These are phyloP conservation scores for Ottelia alismoides DNA, from an alignment of 106 monocot species.

Conservation along the genomic window DNA sequence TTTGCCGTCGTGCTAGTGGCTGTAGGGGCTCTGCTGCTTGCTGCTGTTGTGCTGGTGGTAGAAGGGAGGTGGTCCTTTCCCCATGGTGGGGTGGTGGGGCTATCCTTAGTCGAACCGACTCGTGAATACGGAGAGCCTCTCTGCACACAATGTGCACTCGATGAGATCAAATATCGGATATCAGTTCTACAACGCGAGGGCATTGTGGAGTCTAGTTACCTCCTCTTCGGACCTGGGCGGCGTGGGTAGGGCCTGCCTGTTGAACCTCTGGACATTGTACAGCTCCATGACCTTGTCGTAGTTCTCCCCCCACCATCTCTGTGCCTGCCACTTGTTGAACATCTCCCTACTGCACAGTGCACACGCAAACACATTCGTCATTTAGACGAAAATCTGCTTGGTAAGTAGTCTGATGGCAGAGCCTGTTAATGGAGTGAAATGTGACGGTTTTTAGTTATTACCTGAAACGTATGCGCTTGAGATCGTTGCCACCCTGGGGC, in stretches of 20 bases:
- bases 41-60: neutral
- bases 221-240: conserved; percentile 67
- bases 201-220: neutral
- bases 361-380: neutral
- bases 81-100: conserved; percentile 25
- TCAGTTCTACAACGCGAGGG: no score
- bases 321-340: conserved; percentile 99
- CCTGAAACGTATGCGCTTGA: conserved; percentile 97
- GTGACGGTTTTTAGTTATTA: conserved; percentile 1
- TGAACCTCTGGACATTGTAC: conserved; percentile 91
- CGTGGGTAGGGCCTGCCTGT: conserved; percentile 61
- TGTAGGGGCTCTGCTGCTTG: neutral
- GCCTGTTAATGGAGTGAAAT: no score
- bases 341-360: conserved; percentile 62
- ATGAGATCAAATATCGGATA: no score
- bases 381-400: no score
- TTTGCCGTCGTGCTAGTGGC: conserved; percentile 8
- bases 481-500: conserved; percentile 71
- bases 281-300: conserved; percentile 90
- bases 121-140: conserved; percentile 65
- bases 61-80: conserved; percentile 1
- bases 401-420: no score
- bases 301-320: conserved; percentile 99
- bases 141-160: conserved; percentile 16
- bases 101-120: conserved; percentile 63